These are phyloP conservation scores for Cystobasidiaceae sp. DNA, from an alignment of 1,284 basidiomycete genomes.

Conservation along the genomic window DNA sequence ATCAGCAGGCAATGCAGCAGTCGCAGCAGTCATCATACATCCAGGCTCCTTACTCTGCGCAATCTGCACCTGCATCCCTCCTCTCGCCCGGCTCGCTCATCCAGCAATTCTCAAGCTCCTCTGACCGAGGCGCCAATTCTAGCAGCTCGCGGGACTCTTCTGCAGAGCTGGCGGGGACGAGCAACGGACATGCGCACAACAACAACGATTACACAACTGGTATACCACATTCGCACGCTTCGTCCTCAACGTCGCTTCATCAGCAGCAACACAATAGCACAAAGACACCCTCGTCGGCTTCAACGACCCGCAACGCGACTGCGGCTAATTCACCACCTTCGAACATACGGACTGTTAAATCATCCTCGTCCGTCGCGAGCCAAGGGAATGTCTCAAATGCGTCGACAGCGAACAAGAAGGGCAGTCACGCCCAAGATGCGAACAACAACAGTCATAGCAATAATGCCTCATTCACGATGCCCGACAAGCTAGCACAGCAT, in stretches of 20 bases:
- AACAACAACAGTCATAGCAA: too few species aligned
- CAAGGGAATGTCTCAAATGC: slow-evolving; percentile 1
- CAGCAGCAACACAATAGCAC: too few species aligned
- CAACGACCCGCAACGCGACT: slow-evolving; percentile 15
- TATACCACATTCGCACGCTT: background rate
- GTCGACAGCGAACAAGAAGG: background rate
- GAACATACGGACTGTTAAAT: slow-evolving; percentile 9
- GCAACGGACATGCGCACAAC: background rate
- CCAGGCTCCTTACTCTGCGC: too few species aligned
- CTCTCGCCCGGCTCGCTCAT: slow-evolving; percentile 17
- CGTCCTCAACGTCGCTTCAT: background rate
- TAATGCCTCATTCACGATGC: slow-evolving; percentile 2
- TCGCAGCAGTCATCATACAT: background rate
- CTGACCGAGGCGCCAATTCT: slow-evolving; percentile 10
- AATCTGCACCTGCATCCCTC: background rate
- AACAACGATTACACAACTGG: background rate
- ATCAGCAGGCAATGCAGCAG: background rate
- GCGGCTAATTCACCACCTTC: slow-evolving; percentile 21
- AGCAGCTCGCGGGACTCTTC: slow-evolving; percentile 22
- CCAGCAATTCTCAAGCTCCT: slow-evolving; percentile 12
- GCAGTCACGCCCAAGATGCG: too few species aligned
- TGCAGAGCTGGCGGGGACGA: background rate
- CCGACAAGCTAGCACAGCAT: slow-evolving; percentile 17
- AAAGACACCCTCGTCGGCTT: slow-evolving; percentile 12
- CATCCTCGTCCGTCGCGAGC: slow-evolving; percentile 2